phyloP scores from a whole-genome alignment of 495 filamentous ascomycete species.

The Penicillium goetzii region DNA sequence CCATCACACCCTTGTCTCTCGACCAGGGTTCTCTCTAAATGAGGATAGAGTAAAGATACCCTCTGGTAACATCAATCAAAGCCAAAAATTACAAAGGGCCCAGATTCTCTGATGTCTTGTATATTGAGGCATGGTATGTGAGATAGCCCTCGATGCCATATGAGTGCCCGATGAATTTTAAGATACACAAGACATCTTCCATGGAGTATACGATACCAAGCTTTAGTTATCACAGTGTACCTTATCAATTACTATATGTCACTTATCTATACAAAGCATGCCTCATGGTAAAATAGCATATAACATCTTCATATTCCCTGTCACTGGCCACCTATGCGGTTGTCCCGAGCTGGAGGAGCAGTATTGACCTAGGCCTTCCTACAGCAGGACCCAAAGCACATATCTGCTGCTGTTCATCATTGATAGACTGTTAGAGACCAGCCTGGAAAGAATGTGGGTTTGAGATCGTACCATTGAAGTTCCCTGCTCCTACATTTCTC shows the following conservation, averaged over 20 bases:
- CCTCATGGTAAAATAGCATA: neutral
- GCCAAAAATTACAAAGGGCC: no score
- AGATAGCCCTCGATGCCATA: no score
- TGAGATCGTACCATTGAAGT: neutral
- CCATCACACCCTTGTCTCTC: no score
- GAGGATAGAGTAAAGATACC: no score
- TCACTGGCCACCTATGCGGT: neutral
- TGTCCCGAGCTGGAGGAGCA: neutral
- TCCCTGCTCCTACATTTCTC: neutral
- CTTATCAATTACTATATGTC: neutral
- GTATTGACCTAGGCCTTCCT: constrained; percentile 12
- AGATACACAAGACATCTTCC: no score
- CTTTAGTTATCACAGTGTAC: no score
- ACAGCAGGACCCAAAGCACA: constrained; percentile 32
- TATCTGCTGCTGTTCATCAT: constrained; percentile 19
- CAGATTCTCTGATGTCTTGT: no score
- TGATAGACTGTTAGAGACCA: neutral
- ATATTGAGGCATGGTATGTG: no score
- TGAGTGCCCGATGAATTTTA: no score
- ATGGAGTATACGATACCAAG: no score
- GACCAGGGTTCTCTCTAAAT: no score
- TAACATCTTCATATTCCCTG: neutral
- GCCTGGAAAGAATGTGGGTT: neutral
- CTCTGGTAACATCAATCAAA: no score
- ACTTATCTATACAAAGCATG: neutral